These are phyloP conservation scores for Penicillium nucicola DNA, from an alignment of 495 filamentous ascomycete genomes.

Conservation along the genomic window DNA sequence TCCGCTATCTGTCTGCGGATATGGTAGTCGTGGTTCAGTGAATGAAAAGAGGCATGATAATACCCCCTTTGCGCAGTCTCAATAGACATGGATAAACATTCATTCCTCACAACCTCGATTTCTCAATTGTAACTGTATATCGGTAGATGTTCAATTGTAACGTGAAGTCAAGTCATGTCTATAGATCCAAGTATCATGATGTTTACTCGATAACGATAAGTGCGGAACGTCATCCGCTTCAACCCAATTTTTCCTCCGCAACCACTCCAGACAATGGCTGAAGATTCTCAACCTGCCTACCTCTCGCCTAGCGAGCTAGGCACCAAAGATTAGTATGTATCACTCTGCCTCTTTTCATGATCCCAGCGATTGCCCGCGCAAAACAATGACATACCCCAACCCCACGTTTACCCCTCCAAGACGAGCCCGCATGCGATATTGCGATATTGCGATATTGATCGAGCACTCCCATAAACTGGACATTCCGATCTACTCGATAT, in stretches of 20 bases:
- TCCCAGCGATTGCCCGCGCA: not conserved
- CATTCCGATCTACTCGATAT: not conserved
- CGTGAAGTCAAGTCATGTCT: too few species aligned
- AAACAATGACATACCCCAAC: not conserved
- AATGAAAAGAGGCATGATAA: slow-evolving; percentile 16
- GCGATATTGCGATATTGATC: not conserved
- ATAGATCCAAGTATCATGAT: not conserved
- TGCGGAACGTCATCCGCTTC: slow-evolving; percentile 4
- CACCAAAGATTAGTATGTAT: slow-evolving; percentile 52
- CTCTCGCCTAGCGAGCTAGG: slow-evolving; percentile 52
- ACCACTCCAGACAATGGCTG: slow-evolving; percentile 19
- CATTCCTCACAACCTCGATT: not conserved
- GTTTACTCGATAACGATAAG: slow-evolving; percentile 13
- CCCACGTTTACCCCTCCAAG: slow-evolving; percentile 20
- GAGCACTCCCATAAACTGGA: too few species aligned
- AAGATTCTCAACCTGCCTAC: slow-evolving; percentile 35
- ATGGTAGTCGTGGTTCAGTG: slow-evolving; percentile 5
- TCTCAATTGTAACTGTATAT: not conserved
- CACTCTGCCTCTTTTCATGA: not conserved
- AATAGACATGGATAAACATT: slow-evolving; percentile 18
- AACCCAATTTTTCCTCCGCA: slow-evolving; percentile 15
- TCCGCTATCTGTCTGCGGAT: not conserved
- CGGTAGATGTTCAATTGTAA: too few species aligned
- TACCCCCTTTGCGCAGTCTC: slow-evolving; percentile 27
- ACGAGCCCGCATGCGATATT: not conserved